Base-by-base conservation (phyloP, 805 yeast species). In the Sugiyamaella americana region DNA sequence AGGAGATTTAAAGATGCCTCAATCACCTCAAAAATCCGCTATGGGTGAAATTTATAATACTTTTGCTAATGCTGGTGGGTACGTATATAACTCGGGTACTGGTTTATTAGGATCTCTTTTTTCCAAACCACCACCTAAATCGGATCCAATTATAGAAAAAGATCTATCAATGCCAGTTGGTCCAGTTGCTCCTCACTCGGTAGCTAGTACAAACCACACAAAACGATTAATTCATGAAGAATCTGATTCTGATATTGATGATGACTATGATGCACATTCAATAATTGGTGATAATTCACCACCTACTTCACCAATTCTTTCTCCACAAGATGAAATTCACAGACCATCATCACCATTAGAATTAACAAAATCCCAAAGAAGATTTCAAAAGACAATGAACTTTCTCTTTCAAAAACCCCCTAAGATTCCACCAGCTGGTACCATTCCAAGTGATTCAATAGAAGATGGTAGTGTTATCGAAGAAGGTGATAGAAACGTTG, bases 301-400 rank as follows among this genome's bases (percentile, higher is more conserved):
- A 32, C 16, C 16, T 5, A 17, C 41, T 6, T 38, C 44, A 34
- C 42, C 17, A 8, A 8, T 26, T 8, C 32, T 26, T 8, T 8
- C 13, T 8, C 32, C 32, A 26, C 8, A 17, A 21, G 37, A 35
- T 35, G 10, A 5, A 16, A 35, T 35, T 11, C 37, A 35, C 11
- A 2, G 43, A n/a, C 36, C 45, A 10, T 38, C 47, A 5, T 26
- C 47, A 5, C 43, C 44, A 11, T 11, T 32, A 5, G 48, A 49
- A 24, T 17, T 5, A 10, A 17, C 51, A 5, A 40, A 34, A 23
- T 29, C 51, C 11, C 49, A 47, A 35, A 44, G 40, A 30, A 46
- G 51, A 13, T 40, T 53, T 41, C 41, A 47, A 22, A 52, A 50
- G 37, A 50, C 51, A 8, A 41, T 53, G 46, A 49, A 50, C 36